phyloP scores from a whole-genome alignment of 2,329 filamentous ascomycete species.

The Trichophyton mentagrophytes region DNA sequence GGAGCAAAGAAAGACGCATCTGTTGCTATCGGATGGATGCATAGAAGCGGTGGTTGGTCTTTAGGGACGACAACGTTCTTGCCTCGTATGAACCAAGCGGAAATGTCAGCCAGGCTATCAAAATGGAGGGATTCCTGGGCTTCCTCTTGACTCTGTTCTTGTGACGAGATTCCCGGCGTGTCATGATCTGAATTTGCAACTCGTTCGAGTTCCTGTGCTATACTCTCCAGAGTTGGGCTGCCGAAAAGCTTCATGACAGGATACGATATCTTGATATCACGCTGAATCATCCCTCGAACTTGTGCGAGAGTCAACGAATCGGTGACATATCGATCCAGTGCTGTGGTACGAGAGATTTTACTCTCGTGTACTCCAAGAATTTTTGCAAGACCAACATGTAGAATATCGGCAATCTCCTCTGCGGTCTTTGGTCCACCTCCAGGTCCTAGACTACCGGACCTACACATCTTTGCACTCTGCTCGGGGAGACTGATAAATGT shows the following conservation, averaged over 20 bases:
- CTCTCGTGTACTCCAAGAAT: not conserved
- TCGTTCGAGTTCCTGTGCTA: not conserved
- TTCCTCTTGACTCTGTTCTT: not conserved
- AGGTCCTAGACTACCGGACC: not conserved
- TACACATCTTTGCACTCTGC: not conserved
- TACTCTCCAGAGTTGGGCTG: not conserved
- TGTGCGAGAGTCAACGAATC: not conserved
- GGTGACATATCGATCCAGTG: not conserved
- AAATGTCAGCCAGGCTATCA: not conserved
- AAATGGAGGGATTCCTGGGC: not conserved
- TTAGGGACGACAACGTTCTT: not conserved
- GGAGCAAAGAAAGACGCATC: not conserved
- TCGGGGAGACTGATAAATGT: not conserved
- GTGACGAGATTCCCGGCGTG: not conserved
- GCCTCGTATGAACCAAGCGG: not conserved
- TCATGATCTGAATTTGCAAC: not conserved
- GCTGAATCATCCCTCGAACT: not conserved
- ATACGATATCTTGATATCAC: not conserved
- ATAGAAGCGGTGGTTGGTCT: not conserved
- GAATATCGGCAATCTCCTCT: not conserved
- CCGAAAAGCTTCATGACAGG: not conserved
- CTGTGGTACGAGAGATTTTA: not conserved
- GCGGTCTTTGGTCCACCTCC: not conserved
- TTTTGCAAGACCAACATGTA: not conserved
- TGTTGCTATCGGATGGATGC: not conserved